Evolutionary conservation across 805 yeast species (phyloP).

Genomic region (Priceomyces carsonii): DNA sequence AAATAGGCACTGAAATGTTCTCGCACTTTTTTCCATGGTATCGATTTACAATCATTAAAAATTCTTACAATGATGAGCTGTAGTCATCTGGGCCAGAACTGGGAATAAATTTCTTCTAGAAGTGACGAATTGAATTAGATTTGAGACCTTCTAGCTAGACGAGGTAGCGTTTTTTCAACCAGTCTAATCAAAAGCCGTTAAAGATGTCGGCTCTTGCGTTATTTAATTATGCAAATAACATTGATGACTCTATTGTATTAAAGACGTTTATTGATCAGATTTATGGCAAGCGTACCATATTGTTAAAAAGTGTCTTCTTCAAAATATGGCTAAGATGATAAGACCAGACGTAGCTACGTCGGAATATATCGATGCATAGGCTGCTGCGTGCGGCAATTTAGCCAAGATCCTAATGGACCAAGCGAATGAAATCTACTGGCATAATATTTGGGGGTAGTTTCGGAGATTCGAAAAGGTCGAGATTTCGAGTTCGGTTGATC

Average conservation of each 20-base stretch:
- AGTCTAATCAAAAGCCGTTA: constrained; percentile 1
- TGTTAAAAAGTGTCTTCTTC: not conserved
- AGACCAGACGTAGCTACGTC: constrained; percentile 1
- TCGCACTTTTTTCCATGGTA: not conserved
- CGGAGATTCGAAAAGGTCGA: not conserved
- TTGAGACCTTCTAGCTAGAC: too few species aligned
- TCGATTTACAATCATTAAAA: not conserved
- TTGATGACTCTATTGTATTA: not conserved
- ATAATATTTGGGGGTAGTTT: constrained; percentile 1
- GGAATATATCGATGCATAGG: not conserved
- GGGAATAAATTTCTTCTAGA: not conserved
- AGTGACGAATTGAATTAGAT: not conserved
- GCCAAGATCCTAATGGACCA: constrained; percentile 1
- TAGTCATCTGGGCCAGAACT: not conserved
- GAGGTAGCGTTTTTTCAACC: constrained; percentile 1
- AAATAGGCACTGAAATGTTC: not conserved
- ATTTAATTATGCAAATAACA: not conserved
- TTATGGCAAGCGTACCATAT: not conserved
- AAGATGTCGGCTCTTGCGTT: not conserved
- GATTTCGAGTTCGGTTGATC: too few species aligned
- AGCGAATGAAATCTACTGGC: constrained; percentile 1
- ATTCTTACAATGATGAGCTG: not conserved
- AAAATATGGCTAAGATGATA: constrained; percentile 1
- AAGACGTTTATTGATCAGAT: not conserved
- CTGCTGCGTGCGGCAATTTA: constrained; percentile 1